A percentile compares a stretch with the other conserved stretches of the same genome.
Evolutionary conservation across 257 asterid genomes (phyloP).

Genomic region (Coffea canephora): DNA sequence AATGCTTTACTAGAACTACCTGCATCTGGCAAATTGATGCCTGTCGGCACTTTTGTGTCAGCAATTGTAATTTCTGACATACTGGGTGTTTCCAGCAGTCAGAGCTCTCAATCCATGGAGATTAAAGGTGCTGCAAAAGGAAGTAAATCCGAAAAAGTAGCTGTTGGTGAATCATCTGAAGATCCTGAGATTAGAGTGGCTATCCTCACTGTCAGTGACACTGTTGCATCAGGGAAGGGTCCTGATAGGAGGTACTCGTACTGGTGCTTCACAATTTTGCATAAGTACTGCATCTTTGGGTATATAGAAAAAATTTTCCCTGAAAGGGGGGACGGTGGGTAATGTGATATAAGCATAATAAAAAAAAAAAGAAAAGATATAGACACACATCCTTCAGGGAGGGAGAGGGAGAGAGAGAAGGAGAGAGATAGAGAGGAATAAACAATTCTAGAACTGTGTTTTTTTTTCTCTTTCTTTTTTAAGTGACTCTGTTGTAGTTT

Average conservation of each 20-base stretch:
- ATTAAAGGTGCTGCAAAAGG: slow-evolving; percentile 22
- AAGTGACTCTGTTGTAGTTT: neutral
- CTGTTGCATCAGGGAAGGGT: slow-evolving; percentile 74
- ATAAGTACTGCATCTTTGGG: neutral
- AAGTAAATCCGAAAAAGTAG: slow-evolving; percentile 25
- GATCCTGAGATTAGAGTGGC: slow-evolving; percentile 62
- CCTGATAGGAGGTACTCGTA: slow-evolving; percentile 79
- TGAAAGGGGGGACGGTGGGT: neutral
- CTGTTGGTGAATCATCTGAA: slow-evolving; percentile 27
- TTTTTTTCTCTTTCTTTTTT: too few relatives aligned
- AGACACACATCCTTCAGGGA: neutral
- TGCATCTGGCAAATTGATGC: slow-evolving; percentile 54
- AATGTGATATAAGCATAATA: neutral
- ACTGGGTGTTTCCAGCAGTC: slow-evolving; percentile 39
- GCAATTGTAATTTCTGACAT: slow-evolving; percentile 72
- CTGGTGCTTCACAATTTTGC: slow-evolving; percentile 1
- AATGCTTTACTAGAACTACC: slow-evolving; percentile 84
- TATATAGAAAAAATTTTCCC: too few relatives aligned
- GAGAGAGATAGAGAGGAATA: neutral
- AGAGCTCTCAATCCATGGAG: slow-evolving; percentile 32
- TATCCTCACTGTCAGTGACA: slow-evolving; percentile 86
- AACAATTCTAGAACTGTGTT: neutral
- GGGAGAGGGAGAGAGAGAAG: neutral
- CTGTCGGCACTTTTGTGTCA: slow-evolving; percentile 61
- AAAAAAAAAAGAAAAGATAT: neutral